Percentiles rank a stretch among this genome's conserved stretches.
Evolutionary conservation across 2,329 filamentous ascomycete genomes (phyloP).

Genomic region (Penicillium palitans): DNA sequence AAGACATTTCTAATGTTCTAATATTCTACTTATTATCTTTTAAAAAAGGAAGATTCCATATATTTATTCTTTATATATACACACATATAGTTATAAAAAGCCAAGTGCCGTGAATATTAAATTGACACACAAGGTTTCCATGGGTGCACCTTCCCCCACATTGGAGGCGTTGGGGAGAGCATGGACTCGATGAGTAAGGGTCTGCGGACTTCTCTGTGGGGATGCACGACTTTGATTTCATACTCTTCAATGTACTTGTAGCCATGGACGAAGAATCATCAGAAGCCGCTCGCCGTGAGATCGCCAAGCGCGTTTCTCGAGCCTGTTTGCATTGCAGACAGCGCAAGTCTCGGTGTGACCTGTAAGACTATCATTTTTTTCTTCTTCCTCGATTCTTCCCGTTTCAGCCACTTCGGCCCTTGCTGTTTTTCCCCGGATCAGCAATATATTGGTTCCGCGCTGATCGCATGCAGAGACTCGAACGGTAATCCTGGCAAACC

Average conservation of each 20-base stretch:
- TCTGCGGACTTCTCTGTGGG: constrained; percentile 13
- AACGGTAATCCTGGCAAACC: constrained; percentile 40
- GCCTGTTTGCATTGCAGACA: constrained; percentile 52
- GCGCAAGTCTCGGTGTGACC: constrained; percentile 53
- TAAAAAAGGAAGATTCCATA: background rate
- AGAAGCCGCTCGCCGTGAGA: constrained; percentile 14
- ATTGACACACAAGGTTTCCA: no score
- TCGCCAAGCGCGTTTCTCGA: constrained; percentile 49
- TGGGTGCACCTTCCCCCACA: no score
- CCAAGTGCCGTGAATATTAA: no score
- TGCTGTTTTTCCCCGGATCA: constrained; percentile 9
- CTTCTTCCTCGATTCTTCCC: background rate
- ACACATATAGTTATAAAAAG: no score
- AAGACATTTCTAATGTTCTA: background rate
- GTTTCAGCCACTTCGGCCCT: background rate
- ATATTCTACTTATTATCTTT: background rate
- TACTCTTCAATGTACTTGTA: background rate
- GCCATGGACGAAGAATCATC: constrained; percentile 10
- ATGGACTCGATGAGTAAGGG: constrained; percentile 21
- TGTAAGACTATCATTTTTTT: constrained; percentile 42
- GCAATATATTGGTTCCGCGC: constrained; percentile 8
- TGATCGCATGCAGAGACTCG: constrained; percentile 22
- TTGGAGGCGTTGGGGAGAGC: background rate
- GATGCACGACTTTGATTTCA: constrained; percentile 1
- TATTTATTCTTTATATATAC: no score